phyloP scores from a whole-genome alignment of 176 grass and related monocot species.

The Aegilops tauschii region DNA sequence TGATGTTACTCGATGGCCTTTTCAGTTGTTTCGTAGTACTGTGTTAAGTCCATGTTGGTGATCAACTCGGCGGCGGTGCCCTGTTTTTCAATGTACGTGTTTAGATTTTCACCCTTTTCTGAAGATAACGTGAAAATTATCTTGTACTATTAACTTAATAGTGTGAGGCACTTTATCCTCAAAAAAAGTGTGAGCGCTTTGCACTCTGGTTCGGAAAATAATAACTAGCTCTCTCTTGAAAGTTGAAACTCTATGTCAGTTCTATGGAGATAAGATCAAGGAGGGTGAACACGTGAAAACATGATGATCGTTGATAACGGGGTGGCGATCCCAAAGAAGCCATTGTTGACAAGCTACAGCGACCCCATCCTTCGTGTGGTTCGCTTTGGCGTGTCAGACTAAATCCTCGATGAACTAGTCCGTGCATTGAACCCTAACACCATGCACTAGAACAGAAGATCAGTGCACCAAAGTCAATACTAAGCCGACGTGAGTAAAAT shows the following conservation, averaged over 20 bases:
- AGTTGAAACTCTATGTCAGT: background rate
- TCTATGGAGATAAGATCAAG: background rate
- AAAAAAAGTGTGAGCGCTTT: too few species aligned
- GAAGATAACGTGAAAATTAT: background rate
- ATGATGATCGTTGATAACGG: background rate
- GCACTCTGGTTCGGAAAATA: too few species aligned
- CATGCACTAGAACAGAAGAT: too few species aligned
- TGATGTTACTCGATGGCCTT: too few species aligned
- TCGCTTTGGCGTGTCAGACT: background rate
- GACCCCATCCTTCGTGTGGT: background rate
- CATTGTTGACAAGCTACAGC: background rate
- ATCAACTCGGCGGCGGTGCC: too few species aligned
- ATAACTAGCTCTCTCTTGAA: background rate
- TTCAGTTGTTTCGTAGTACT: background rate
- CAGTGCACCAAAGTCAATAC: background rate
- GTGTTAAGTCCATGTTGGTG: too few species aligned
- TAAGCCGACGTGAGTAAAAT: background rate
- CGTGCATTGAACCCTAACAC: too few species aligned
- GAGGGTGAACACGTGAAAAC: background rate
- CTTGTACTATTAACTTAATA: background rate
- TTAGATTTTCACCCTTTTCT: background rate
- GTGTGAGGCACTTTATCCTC: too few species aligned
- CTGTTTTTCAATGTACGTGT: background rate
- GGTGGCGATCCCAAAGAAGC: background rate
- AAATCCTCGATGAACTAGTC: too few species aligned